Base-by-base conservation (phyloP, 108 stramenopile genomes). In the Cyclotella distinguenda region DNA sequence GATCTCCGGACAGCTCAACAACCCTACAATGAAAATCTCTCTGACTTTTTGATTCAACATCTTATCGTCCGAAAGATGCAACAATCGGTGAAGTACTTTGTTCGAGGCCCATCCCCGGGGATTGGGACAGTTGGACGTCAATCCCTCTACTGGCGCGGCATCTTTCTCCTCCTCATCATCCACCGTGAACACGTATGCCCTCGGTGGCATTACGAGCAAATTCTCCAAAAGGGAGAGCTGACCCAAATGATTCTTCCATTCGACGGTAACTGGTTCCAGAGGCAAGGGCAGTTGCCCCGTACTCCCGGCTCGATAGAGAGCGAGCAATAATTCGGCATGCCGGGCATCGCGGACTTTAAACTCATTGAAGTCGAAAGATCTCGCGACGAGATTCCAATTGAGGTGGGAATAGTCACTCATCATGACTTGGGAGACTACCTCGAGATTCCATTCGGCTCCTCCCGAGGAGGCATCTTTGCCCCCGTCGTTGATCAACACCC, bases 351-450 rank as follows among this genome's bases (percentile, higher is more conserved):
- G 64, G 7, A 97, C 76, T 44, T 79, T 57, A 67, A 97, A 96
- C 49, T 79, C 89, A 11, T 88, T 72, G 67, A 94, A 90, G 67
- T 97, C 97, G 57, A 94, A 88, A 3, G 57, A 78, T 21, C 64
- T 71, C 16, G 94, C 95, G 0, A 96, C 96, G 15, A 48, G 25
- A 19, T 40, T 51, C 97, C 97, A 97, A 74, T 96, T 78, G 28
- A 87, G 45, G 22, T 72, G 58, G n/a, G 70, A 44, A 74, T 90
- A 96, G 64, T 96, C 95, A 46, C 84, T 82, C 38, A 71, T 58
- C 0, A 97, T 73, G 34, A 95, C 89, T 51, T 87, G 78, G 23
- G 88, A 70, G 7, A 95, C 92, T 23, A 86, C 84, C n/a, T 83
- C 78, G 6, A 95, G 77, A 72, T 96, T 95, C 95, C 95, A 97